Conservation (phyloP, 2,329 filamentous ascomycete genomes). For the Botrytis galanthina region DNA sequence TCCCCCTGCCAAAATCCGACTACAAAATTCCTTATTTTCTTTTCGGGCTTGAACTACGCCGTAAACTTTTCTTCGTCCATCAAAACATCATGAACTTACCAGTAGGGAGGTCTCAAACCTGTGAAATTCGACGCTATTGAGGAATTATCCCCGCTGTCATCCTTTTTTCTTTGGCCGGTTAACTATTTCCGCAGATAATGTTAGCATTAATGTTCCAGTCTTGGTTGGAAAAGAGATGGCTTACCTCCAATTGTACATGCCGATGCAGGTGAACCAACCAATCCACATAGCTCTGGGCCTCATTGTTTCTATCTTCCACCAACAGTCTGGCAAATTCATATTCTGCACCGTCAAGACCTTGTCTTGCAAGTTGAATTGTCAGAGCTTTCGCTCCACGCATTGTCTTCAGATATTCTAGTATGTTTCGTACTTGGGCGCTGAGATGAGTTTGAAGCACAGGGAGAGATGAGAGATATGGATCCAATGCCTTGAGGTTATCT, state of each 20-base stretch:
- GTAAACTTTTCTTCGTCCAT: background rate
- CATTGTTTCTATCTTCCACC: constrained; percentile 93
- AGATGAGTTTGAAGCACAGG: constrained; percentile 88
- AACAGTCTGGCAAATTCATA: constrained; percentile 92
- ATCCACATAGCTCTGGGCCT: constrained; percentile 97
- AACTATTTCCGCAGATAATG: constrained; percentile 45
- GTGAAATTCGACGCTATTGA: constrained; percentile 55
- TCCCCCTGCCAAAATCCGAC: background rate
- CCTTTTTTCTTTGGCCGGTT: constrained; percentile 69
- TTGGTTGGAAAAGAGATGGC: constrained; percentile 33
- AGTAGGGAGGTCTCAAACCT: constrained; percentile 59
- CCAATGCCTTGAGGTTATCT: constrained; percentile 68
- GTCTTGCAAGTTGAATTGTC: constrained; percentile 84
- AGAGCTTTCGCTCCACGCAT: constrained; percentile 83
- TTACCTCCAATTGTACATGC: constrained; percentile 83
- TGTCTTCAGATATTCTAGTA: constrained; percentile 79
- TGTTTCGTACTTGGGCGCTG: constrained; percentile 91
- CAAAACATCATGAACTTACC: constrained; percentile 42
- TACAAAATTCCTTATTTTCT: background rate
- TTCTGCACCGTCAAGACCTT: constrained; percentile 91
- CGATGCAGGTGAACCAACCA: constrained; percentile 96
- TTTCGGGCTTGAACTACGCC: background rate
- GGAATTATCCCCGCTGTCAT: constrained; percentile 51
- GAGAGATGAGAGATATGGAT: constrained; percentile 75
- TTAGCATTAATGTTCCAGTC: constrained; percentile 13